phyloP scores from a whole-genome alignment of 495 filamentous ascomycete species.

The Filosporella fistucella region DNA sequence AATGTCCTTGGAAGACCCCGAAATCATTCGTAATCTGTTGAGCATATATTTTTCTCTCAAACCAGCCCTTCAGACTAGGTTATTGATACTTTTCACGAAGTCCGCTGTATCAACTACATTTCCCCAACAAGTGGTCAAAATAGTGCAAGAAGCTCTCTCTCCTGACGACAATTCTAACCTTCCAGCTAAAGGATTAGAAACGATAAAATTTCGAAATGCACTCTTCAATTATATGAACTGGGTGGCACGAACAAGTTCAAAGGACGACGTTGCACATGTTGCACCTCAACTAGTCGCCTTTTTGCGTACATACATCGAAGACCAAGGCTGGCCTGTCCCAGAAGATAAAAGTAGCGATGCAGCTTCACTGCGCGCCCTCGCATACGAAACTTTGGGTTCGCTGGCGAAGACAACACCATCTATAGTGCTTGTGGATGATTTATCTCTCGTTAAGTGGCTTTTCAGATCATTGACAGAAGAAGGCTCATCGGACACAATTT shows the following conservation, averaged over 20 bases:
- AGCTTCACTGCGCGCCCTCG: conserved; percentile 62
- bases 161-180: conserved; percentile 40
- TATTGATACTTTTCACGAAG: conserved; percentile 71
- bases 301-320: conserved; percentile 68
- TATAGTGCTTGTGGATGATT: conserved; percentile 44
- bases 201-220: conserved; percentile 68
- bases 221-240: conserved; percentile 89
- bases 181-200: conserved; percentile 56
- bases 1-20: conserved; percentile 66
- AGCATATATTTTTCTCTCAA: conserved; percentile 66
- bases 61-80: conserved; percentile 66
- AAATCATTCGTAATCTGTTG: conserved; percentile 59
- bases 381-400: conserved; percentile 82
- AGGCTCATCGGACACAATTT: conserved; percentile 64
- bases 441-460: conserved; percentile 69
- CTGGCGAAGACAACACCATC: conserved; percentile 54
- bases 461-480: conserved; percentile 81
- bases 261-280: conserved; percentile 52
- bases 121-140: conserved; percentile 55
- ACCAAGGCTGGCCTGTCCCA: conserved; percentile 77
- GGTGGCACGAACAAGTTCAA: conserved; percentile 70
- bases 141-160: conserved; percentile 62
- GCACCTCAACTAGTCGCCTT: conserved; percentile 67
- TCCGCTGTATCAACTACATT: conserved; percentile 63
- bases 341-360: conserved; percentile 52